phyloP scores from a whole-genome alignment of 768 basidiomycete species.

The Lentinula guzmanii region DNA sequence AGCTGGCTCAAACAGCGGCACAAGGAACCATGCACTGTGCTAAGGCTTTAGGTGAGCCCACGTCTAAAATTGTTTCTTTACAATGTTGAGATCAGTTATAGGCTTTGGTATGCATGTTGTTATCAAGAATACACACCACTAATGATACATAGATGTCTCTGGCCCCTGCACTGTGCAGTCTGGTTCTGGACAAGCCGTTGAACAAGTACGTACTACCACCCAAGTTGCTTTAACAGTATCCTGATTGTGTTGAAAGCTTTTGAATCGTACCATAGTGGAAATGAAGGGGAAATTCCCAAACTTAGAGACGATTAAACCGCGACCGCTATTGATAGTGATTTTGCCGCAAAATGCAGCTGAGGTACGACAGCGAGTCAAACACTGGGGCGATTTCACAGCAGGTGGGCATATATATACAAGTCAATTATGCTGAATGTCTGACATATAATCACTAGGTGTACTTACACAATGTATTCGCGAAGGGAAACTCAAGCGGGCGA shows the following conservation, averaged over 20 bases:
- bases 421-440: background rate
- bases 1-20: background rate
- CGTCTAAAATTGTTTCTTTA: background rate
- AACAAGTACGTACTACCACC: background rate
- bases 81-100: background rate
- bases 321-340: conserved; percentile 39
- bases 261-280: background rate
- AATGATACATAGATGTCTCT: background rate
- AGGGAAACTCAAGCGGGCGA: conserved; percentile 24
- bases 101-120: background rate
- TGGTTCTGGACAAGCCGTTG: conserved; percentile 2
- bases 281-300: background rate
- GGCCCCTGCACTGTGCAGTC: background rate
- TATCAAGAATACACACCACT: background rate
- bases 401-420: background rate
- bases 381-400: conserved; percentile 42
- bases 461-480: conserved; percentile 39
- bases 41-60: background rate
- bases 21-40: background rate
- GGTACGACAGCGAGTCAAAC: conserved; percentile 41
- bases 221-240: no score
- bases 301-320: conserved; percentile 3
- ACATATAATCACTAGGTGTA: conserved; percentile 21
- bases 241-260: background rate
- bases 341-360: conserved; percentile 44